Base-by-base conservation (phyloP, 1,139 yeast species). In the Hyphopichia burtonii region DNA sequence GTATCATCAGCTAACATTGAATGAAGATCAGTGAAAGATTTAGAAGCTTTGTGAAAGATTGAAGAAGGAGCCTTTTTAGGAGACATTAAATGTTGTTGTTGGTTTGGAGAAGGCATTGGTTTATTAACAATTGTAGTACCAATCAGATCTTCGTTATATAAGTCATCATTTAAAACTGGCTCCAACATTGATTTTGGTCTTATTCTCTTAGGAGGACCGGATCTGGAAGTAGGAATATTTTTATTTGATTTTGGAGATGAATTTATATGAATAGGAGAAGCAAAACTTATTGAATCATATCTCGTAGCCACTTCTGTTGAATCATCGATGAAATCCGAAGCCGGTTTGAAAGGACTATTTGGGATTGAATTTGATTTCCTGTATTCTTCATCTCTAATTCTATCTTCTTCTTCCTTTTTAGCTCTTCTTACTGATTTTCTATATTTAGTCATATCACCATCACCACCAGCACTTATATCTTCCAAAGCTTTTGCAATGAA, bases 381-480 rank as follows among this genome's bases (percentile, higher is more conserved):
- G 37, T 40, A 16, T 38, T 36, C 36, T 30, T 40, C 40, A 19
- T 38, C 36, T 19, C 32, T 23, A 11, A 19, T 19, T 14, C 35
- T 30, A 18, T 41, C 46, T 23, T 39, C 52, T 20, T 48, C 33
- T 34, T 53, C 54, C 22, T 44, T 42, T 36, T 51, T 54, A 8
- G 60, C 60, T 12, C 52, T 41, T 34, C 77, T 56, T 3, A 71
- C 67, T 2, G 76, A 68, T 46, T 65, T 56, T 48, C 78, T 59
- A 54, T 62, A 74, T 47, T 63, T 68, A 40, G 61, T 67, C 19
- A 78, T 68, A 51, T 78, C 83, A 11, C 85, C 84, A 50, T 79
- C 71, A 0, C 85, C 83, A n/a, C 83, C 84, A 3, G 76, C 64
- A 53, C 82, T 83, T 53, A 86, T 70, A 50, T 82, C 84, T 53